These are phyloP conservation scores for Trametes polyzona DNA, from an alignment of 1,284 basidiomycete species.

Conservation along the genomic window DNA sequence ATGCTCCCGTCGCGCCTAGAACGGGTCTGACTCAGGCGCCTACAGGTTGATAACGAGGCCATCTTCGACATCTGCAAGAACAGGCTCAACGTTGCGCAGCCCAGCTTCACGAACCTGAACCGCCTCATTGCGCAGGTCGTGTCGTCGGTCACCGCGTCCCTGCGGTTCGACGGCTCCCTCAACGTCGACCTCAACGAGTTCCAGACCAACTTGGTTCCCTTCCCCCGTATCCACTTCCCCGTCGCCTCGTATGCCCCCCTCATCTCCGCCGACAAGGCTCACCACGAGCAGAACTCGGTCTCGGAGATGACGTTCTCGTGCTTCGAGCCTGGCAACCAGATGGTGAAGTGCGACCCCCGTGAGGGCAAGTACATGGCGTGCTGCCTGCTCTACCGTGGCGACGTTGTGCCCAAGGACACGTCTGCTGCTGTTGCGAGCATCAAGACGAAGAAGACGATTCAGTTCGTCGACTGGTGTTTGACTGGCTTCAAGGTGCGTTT, in stretches of 20 bases:
- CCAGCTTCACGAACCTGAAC: constrained; percentile 96
- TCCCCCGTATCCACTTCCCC: constrained; percentile 99
- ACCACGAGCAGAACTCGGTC: constrained; percentile 97
- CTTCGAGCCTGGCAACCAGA: constrained; percentile 98
- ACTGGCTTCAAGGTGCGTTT: constrained; percentile 87
- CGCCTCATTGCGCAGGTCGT: constrained; percentile 97
- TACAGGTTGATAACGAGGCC: constrained; percentile 91
- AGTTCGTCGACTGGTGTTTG: constrained; percentile 99
- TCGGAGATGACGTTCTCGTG: constrained; percentile 98
- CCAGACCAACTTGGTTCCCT: constrained; percentile 98
- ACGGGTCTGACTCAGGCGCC: constrained; percentile 4
- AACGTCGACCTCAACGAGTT: constrained; percentile 99
- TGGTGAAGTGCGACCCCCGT: constrained; percentile 95
- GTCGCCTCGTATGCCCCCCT: constrained; percentile 96
- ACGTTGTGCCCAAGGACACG: constrained; percentile 97
- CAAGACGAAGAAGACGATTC: constrained; percentile 97
- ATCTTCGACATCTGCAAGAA: constrained; percentile 99
- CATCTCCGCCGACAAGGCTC: constrained; percentile 85
- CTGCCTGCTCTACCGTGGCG: constrained; percentile 90
- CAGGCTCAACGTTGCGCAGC: constrained; percentile 86
- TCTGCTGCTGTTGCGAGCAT: constrained; percentile 92
- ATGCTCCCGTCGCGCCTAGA: not conserved
- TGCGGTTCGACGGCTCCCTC: constrained; percentile 97
- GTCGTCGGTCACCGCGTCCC: constrained; percentile 95
- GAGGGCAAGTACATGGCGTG: constrained; percentile 99